phyloP scores from a whole-genome alignment of 2,329 filamentous ascomycete species.

The Ascochyta koolunga region DNA sequence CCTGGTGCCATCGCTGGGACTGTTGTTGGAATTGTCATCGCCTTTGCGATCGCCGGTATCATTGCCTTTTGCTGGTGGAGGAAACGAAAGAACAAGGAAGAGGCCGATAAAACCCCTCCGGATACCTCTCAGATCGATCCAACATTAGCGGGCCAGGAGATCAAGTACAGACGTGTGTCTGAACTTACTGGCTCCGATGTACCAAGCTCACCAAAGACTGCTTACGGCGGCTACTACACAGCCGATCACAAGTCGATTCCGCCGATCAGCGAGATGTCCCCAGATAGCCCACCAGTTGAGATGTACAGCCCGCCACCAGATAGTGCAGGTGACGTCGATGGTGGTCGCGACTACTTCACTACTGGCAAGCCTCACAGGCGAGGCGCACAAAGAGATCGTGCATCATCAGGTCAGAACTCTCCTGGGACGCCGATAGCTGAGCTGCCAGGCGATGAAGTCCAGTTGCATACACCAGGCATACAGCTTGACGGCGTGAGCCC shows the following conservation, averaged over 20 bases:
- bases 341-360: constrained; percentile 35
- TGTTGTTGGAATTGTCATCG: constrained; percentile 41
- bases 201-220: constrained; percentile 33
- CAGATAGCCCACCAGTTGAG: constrained; percentile 41
- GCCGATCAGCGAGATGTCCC: constrained; percentile 42
- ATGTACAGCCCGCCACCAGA: constrained; percentile 41
- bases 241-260: constrained; percentile 35
- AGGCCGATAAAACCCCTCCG: constrained; percentile 2
- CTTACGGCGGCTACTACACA: constrained; percentile 34
- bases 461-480: constrained; percentile 21
- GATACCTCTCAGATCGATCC: constrained; percentile 39
- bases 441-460: constrained; percentile 38
- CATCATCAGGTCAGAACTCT: constrained; percentile 35
- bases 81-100: constrained; percentile 24
- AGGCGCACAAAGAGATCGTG: constrained; percentile 30
- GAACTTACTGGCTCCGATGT: constrained; percentile 44
- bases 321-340: constrained; percentile 16
- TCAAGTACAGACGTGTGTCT: constrained; percentile 41
- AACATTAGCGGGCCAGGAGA: constrained; percentile 30
- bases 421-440: constrained; percentile 37
- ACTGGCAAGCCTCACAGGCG: constrained; percentile 25
- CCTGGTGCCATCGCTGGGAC: constrained; percentile 43
- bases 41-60: constrained; percentile 31
- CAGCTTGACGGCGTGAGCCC: constrained; percentile 24
- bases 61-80: constrained; percentile 38